Evolutionary conservation across 2,329 filamentous ascomycete species (phyloP).

Genomic region (Verticillium dahliae): DNA sequence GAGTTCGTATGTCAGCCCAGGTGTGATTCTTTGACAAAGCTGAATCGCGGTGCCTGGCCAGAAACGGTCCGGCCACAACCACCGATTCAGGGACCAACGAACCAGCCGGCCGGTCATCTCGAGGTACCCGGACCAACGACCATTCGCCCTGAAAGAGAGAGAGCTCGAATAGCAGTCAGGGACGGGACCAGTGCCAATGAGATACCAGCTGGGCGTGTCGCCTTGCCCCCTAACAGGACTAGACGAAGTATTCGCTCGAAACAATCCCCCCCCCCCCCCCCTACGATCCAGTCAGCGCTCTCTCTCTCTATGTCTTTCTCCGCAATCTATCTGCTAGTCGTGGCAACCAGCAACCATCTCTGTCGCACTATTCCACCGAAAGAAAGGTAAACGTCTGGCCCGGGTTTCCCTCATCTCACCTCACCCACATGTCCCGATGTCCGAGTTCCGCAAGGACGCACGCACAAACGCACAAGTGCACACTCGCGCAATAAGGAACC

Average conservation of each 20-base stretch:
- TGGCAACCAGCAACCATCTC: neutral
- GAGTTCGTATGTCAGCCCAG: neutral
- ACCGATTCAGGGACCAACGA: neutral
- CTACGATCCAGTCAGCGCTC: neutral
- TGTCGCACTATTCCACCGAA: neutral
- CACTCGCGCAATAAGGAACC: neutral
- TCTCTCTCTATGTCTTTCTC: neutral
- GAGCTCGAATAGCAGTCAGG: neutral
- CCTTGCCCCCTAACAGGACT: too few relatives aligned
- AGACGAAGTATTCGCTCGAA: too few relatives aligned
- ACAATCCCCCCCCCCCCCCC: neutral
- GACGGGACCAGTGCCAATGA: neutral
- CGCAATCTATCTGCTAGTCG: neutral
- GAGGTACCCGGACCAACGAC: neutral
- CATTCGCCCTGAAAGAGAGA: neutral
- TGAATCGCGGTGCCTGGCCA: neutral
- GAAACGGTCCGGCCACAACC: neutral
- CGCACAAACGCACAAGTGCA: neutral
- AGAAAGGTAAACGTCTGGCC: neutral
- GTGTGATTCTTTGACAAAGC: neutral
- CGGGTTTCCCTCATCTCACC: neutral
- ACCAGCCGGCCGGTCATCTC: neutral
- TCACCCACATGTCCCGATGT: neutral
- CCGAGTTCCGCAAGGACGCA: neutral
- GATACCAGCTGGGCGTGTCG: neutral